A percentile compares a stretch with the other conserved stretches of the same genome.
These are phyloP conservation scores for Neophaeococcomyces mojaviensis DNA, from an alignment of 2,329 filamentous ascomycete genomes.

Conservation along the genomic window DNA sequence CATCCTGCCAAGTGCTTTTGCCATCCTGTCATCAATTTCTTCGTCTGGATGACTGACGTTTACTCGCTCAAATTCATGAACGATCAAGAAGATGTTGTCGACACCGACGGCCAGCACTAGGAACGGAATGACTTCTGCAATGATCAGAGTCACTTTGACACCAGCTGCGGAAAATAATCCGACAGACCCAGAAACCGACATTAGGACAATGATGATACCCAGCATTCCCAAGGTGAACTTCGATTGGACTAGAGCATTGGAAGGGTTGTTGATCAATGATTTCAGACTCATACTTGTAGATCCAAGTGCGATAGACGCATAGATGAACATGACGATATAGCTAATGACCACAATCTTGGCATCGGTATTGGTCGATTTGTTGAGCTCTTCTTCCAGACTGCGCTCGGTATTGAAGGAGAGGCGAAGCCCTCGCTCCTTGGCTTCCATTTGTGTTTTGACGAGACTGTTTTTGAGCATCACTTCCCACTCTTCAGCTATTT, in stretches of 20 bases:
- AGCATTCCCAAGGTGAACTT: conserved; percentile 94
- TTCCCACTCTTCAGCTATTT: conserved; percentile 83
- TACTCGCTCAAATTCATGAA: conserved; percentile 94
- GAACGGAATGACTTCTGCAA: conserved; percentile 97
- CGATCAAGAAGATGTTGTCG: conserved; percentile 97
- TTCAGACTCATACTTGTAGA: conserved; percentile 73
- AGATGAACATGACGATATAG: conserved; percentile 98
- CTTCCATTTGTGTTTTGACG: conserved; percentile 72
- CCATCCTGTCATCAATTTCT: conserved; percentile 75
- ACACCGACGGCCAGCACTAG: conserved; percentile 93
- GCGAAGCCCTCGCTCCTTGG: conserved; percentile 66
- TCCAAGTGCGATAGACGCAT: conserved; percentile 85
- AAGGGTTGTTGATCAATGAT: conserved; percentile 72
- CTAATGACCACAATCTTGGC: conserved; percentile 94
- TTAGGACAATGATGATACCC: conserved; percentile 89
- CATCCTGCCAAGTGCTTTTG: conserved; percentile 87
- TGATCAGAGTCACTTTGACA: conserved; percentile 92
- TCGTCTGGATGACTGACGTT: conserved; percentile 88
- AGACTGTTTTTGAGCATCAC: conserved; percentile 66
- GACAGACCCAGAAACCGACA: conserved; percentile 94
- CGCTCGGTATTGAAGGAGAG: conserved; percentile 94
- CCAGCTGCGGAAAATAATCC: conserved; percentile 88
- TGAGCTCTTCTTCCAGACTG: conserved; percentile 89
- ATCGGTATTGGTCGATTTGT: conserved; percentile 97
- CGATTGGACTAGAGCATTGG: conserved; percentile 81